Evolutionary conservation across 2,329 filamentous ascomycete genomes (phyloP), one percentile per base, ranked within the genome.

Genomic region (Ciborinia camelliae): DNA sequence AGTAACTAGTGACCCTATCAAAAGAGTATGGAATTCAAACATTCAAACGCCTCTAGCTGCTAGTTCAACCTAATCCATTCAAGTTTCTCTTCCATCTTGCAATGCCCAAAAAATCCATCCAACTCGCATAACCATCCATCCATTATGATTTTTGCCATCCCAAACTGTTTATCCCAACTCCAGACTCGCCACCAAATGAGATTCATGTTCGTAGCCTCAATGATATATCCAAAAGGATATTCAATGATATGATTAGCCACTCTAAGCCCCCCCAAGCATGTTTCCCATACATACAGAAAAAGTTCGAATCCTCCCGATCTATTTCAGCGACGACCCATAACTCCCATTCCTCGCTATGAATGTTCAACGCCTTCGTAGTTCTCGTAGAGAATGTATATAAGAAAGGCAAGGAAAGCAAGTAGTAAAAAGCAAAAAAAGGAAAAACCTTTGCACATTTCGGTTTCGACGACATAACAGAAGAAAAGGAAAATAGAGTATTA

Each of bases 141-240:
- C 55, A 45, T 59, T 47, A 35, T 47, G 10, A 35, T 15, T 47
- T 55, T 47, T 35, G n/a, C 41, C 55, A 32, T 59, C 30, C 54
- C 55, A 59, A 26, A 48, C n/a, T 59, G 2, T 26, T 45, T 32
- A 26, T 8, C 41, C 55, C 41, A 59, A 59, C 55, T 59, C 55
- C 55, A 59, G 47, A 47, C 9, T 35, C 41, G n/a, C 10, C 26
- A 35, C n/a, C 14, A 59, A 37, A 48, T 23, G 55, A 59, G 41
- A 18, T 59, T 59, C 14, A n/a, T 59, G 28, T 47, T 47, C 41
- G 30, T 47, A 47, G 55, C 30, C 12, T 47, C 55, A 59, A 55
- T 47, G 41, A 59, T 35, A 54, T 12, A 59, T 48, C n/a, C 55
- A 59, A 47, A 47, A 59, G 47, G 55, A 48, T 59, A 59, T 59